phyloP scores from a whole-genome alignment of 1,284 basidiomycete genomes.

The Ustilago esculenta region DNA sequence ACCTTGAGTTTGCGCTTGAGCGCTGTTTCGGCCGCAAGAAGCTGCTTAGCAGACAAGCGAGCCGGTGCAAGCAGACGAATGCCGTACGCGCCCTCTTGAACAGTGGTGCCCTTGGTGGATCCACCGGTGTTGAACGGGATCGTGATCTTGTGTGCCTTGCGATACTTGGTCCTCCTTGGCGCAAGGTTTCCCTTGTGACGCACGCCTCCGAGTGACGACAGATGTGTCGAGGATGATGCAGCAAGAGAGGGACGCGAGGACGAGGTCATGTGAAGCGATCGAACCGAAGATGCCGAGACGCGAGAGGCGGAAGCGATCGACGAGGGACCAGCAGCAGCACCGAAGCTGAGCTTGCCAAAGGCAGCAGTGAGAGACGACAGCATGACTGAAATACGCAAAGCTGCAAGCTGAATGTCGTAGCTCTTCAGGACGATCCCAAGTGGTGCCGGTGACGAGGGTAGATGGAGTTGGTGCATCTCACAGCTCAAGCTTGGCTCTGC shows the following conservation, averaged over 20 bases:
- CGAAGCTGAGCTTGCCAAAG: constrained; percentile 21
- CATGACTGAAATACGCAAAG: too few relatives aligned
- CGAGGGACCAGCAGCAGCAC: constrained; percentile 5
- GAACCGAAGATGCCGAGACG: constrained; percentile 4
- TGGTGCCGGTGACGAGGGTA: constrained; percentile 2
- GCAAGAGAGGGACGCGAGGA: constrained; percentile 7
- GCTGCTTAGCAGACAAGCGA: constrained; percentile 89
- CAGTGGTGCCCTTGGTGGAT: constrained; percentile 90
- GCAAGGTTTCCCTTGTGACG: constrained; percentile 76
- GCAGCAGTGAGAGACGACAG: constrained; percentile 31
- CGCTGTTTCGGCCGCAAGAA: constrained; percentile 84
- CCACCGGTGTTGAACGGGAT: constrained; percentile 76
- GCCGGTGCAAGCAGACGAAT: constrained; percentile 85
- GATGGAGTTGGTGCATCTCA: too few relatives aligned
- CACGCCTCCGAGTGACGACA: constrained; percentile 56
- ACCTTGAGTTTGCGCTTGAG: constrained; percentile 90
- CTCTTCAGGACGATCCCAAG: constrained; percentile 1
- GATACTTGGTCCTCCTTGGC: constrained; percentile 81
- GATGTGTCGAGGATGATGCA: background rate
- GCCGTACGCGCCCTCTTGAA: constrained; percentile 91
- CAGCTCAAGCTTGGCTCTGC: too few relatives aligned
- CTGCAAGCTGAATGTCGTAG: too few relatives aligned
- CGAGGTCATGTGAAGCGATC: constrained; percentile 18
- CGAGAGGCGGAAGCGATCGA: constrained; percentile 17
- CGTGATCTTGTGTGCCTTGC: constrained; percentile 87